Conservation (phyloP, 768 basidiomycete genomes). For the Boletus rubroflammeus region DNA sequence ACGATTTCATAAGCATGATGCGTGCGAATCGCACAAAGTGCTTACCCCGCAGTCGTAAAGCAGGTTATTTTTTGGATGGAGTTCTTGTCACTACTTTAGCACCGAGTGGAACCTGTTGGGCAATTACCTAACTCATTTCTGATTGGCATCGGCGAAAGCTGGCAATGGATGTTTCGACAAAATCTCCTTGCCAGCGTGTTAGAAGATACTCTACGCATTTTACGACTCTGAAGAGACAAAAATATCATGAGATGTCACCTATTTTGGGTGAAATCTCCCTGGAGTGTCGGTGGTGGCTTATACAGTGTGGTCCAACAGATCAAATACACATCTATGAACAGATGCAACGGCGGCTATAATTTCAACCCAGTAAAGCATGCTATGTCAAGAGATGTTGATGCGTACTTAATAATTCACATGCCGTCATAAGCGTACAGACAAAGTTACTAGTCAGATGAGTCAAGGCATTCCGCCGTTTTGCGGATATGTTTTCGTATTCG, state of each 20-base stretch:
- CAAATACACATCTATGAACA: constrained; percentile 15
- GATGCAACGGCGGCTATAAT: constrained; percentile 5
- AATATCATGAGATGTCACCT: background rate
- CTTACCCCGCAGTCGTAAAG: constrained; percentile 25
- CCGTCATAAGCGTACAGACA: background rate
- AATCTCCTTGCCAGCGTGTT: background rate
- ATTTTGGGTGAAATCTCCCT: background rate
- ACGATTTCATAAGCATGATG: background rate
- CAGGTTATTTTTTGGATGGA: constrained; percentile 4
- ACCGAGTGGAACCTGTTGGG: background rate
- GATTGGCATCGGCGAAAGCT: background rate
- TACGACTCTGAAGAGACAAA: background rate
- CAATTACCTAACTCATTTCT: constrained; percentile 3
- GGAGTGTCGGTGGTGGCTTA: background rate
- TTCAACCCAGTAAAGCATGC: background rate
- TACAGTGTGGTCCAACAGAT: constrained; percentile 6
- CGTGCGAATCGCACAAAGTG: constrained; percentile 19
- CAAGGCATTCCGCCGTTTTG: background rate
- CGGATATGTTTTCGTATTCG: constrained; percentile 3
- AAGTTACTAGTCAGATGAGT: background rate
- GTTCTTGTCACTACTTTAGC: background rate
- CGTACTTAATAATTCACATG: background rate
- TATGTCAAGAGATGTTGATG: background rate
- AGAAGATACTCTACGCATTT: background rate
- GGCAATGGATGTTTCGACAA: constrained; percentile 1